Evolutionary conservation across 495 filamentous ascomycete species (phyloP).

Genomic region (Umbilicaria muhlenbergii): DNA sequence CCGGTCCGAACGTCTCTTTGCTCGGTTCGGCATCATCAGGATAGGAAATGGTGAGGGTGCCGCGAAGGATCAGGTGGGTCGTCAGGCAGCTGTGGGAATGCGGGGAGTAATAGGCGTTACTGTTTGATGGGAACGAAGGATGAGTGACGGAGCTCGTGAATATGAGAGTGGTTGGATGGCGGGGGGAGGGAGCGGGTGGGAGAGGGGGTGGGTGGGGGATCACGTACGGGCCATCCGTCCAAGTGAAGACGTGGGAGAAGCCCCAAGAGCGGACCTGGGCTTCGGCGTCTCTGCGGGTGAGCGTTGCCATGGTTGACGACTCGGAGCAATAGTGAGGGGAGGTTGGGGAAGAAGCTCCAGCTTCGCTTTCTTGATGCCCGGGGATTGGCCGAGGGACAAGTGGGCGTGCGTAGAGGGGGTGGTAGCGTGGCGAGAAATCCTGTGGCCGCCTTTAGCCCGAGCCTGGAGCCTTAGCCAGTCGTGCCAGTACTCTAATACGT

Average conservation of each 20-base stretch:
- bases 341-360: too few relatives aligned
- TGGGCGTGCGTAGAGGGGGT: too few relatives aligned
- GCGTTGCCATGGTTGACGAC: neutral
- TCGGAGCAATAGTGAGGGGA: too few relatives aligned
- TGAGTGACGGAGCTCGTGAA: neutral
- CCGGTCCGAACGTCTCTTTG: conserved; percentile 53
- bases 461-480: too few relatives aligned
- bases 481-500: too few relatives aligned
- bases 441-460: too few relatives aligned
- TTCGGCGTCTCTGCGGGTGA: conserved; percentile 38
- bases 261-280: conserved; percentile 59
- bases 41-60: conserved; percentile 57
- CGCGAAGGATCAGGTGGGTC: conserved; percentile 62
- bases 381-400: too few relatives aligned
- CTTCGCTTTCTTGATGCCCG: too few relatives aligned
- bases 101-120: conserved; percentile 58
- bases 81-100: conserved; percentile 56
- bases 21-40: conserved; percentile 43
- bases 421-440: too few relatives aligned
- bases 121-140: conserved; percentile 10
- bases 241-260: conserved; percentile 62
- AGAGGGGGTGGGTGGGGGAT: conserved; percentile 1
- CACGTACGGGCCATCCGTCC: conserved; percentile 59
- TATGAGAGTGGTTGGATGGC: neutral
- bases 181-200: neutral